Evolutionary conservation across 805 yeast species (phyloP).

Genomic region (Candida boleticola): DNA sequence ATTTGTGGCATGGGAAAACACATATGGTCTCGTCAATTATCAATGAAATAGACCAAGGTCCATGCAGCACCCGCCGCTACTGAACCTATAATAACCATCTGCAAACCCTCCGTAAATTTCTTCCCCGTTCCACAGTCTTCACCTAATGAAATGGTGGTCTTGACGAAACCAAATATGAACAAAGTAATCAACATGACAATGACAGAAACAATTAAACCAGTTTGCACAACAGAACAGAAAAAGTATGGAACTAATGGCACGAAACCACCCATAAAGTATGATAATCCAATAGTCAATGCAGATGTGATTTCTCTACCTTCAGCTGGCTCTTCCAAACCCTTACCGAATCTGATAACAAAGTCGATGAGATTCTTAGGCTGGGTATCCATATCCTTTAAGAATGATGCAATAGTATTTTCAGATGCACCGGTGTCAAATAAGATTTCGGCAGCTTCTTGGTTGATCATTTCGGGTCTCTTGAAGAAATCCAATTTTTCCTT

Average conservation of each 20-base stretch:
- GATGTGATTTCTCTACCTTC: constrained; percentile 86
- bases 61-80: constrained; percentile 97
- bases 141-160: constrained; percentile 84
- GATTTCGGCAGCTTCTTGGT: constrained; percentile 78
- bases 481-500: constrained; percentile 68
- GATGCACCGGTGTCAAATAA: constrained; percentile 71
- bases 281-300: constrained; percentile 85
- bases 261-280: constrained; percentile 90
- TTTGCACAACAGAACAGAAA: constrained; percentile 69
- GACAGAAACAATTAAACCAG: constrained; percentile 74
- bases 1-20: too few species aligned
- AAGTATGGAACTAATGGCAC: constrained; percentile 90
- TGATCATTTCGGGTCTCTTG: constrained; percentile 60
- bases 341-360: constrained; percentile 82
- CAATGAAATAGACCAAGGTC: constrained; percentile 81
- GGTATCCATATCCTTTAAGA: constrained; percentile 74
- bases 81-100: constrained; percentile 96
- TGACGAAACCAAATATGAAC: constrained; percentile 81
- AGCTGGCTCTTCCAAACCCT: constrained; percentile 94
- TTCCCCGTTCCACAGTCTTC: constrained; percentile 60
- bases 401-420: constrained; percentile 68
- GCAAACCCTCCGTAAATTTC: constrained; percentile 75
- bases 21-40: constrained; percentile 20
- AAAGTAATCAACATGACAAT: constrained; percentile 82
- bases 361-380: constrained; percentile 78